Evolutionary conservation across 495 filamentous ascomycete species (phyloP), one percentile per base, ranked within the genome.

Genomic region (Thermochaetoides thermophila): DNA sequence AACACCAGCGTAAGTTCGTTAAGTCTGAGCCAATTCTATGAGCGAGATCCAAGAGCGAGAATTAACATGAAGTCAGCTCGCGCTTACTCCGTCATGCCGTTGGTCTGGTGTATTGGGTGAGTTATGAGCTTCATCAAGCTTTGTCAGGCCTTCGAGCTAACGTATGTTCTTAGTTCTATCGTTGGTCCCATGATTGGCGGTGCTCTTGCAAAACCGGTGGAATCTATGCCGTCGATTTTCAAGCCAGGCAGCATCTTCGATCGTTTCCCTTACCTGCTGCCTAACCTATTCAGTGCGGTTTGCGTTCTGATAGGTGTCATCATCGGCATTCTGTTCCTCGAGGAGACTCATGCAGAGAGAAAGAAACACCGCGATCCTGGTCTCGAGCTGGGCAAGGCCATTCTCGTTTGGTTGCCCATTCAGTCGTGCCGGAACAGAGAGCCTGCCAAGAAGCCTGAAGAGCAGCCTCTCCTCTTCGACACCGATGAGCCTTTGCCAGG

Each of bases 71-170:
- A 9, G 6, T 25, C 38, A 83, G 80, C 84, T 35, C 81, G 78
- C 28, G 91, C 85, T 27, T 99, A 85, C 57, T 76, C 89, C 5
- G 84, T 97, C 47, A 94, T 97, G 89, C 89, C 89, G 1, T 81
- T 93, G 44, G 78, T 95, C 17, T 97, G 91, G 91, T 95, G 85
- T 52, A 59, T 97, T 43, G 89, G 89, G 75, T 80, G 55, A 48
- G 66, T 52, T 8, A 21, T 11, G n/a, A n/a, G n/a, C n/a, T n/a
- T n/a, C n/a, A n/a, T n/a, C n/a, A n/a, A n/a, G n/a, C n/a, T n/a
- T n/a, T n/a, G n/a, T n/a, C n/a, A n/a, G n/a, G n/a, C n/a, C n/a
- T n/a, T n/a, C n/a, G n/a, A n/a, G 28, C 53, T 46, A 38, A 44
- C 34, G 12, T 10, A 9, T 27, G 15, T n/a, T 13, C 17, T 11